phyloP scores from a whole-genome alignment of 2,329 filamentous ascomycete species.

The Trichoderma koningiopsis region DNA sequence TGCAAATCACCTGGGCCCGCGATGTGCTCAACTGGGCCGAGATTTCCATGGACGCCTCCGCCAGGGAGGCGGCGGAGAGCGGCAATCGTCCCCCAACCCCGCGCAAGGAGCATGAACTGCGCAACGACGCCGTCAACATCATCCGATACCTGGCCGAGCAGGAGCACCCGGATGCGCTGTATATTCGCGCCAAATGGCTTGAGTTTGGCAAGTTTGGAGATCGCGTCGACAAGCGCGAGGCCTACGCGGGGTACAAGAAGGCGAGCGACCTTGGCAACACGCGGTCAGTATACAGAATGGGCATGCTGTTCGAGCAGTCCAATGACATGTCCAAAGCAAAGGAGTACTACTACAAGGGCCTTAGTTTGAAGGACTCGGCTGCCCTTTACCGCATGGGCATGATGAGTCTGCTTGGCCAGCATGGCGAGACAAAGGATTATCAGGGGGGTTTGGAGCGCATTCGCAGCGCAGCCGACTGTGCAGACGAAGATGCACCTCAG shows the following conservation, averaged over 20 bases:
- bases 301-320: conserved; percentile 96
- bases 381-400: conserved; percentile 87
- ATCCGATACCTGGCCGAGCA: conserved; percentile 88
- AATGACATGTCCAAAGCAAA: conserved; percentile 91
- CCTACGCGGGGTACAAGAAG: conserved; percentile 81
- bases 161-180: conserved; percentile 89
- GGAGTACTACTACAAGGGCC: conserved; percentile 83
- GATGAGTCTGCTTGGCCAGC: conserved; percentile 95
- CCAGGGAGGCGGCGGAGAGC: conserved; percentile 57
- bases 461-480: conserved; percentile 76
- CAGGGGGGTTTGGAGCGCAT: conserved; percentile 79
- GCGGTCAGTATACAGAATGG: conserved; percentile 92
- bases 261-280: conserved; percentile 86
- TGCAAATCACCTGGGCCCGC: conserved; percentile 96
- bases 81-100: conserved; percentile 72
- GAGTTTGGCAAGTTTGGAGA: conserved; percentile 97
- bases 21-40: conserved; percentile 90
- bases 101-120: conserved; percentile 83
- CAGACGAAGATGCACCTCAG: conserved; percentile 95
- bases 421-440: conserved; percentile 84
- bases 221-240: conserved; percentile 90
- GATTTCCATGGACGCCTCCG: conserved; percentile 74
- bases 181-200: conserved; percentile 93
- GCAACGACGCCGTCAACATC: conserved; percentile 87
- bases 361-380: conserved; percentile 81